phyloP scores from a whole-genome alignment of 2,329 filamentous ascomycete species.

The Aspergillus vadensis region DNA sequence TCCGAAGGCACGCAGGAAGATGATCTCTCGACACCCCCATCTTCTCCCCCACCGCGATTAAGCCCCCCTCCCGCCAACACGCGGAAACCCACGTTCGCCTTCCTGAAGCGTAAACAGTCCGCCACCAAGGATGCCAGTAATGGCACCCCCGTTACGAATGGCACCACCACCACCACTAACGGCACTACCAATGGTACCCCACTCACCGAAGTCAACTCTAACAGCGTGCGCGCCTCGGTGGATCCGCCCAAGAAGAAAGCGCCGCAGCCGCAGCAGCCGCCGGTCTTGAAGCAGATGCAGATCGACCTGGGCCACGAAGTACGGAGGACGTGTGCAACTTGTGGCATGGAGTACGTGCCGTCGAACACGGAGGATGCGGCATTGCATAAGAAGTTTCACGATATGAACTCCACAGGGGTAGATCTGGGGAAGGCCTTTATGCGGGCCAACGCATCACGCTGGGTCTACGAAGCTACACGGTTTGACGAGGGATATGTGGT shows the following conservation, averaged over 20 bases:
- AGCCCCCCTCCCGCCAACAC: slow-evolving; percentile 46
- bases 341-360: slow-evolving; percentile 68
- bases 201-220: slow-evolving; percentile 51
- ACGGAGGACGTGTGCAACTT: slow-evolving; percentile 60
- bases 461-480: slow-evolving; percentile 54
- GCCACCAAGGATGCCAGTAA: slow-evolving; percentile 29
- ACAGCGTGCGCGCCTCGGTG: slow-evolving; percentile 43
- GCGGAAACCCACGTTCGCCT: slow-evolving; percentile 54
- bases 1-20: slow-evolving; percentile 48
- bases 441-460: slow-evolving; percentile 53
- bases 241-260: slow-evolving; percentile 42
- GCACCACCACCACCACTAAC: slow-evolving; percentile 23
- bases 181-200: slow-evolving; percentile 33
- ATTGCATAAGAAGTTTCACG: slow-evolving; percentile 66
- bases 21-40: slow-evolving; percentile 53
- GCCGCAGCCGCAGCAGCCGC: slow-evolving; percentile 35
- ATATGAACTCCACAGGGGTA: slow-evolving; percentile 62
- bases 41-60: slow-evolving; percentile 52
- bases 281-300: slow-evolving; percentile 59
- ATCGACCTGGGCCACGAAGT: slow-evolving; percentile 60
- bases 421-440: slow-evolving; percentile 62
- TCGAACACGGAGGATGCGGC: slow-evolving; percentile 63
- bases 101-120: slow-evolving; percentile 50
- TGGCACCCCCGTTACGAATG: background rate
- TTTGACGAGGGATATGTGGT: slow-evolving; percentile 57